Conservation (phyloP, 129 eudicot species). For the Flaveria brownii region DNA sequence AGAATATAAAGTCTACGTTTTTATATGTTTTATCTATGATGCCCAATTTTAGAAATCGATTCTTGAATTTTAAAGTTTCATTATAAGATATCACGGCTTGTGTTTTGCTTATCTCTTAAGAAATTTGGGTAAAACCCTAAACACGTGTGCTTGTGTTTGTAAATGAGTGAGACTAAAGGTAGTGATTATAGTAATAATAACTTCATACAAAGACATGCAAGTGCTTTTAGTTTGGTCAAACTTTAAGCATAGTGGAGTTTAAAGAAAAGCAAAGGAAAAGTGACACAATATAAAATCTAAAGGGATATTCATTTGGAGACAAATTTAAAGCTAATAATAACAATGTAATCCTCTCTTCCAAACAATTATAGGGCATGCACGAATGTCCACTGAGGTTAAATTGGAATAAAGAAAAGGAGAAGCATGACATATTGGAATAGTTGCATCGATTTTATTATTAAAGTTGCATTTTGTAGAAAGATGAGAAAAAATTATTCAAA, state of each 20-base stretch:
- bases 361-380: conserved; percentile 37
- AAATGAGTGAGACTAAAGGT: neutral
- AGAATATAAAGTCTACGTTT: no score
- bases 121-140: neutral
- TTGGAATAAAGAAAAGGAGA: neutral
- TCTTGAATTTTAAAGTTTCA: no score
- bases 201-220: conserved; percentile 40
- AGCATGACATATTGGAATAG: no score
- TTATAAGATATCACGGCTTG: no score
- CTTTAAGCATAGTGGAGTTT: conserved; percentile 24
- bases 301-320: conserved; percentile 25
- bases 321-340: conserved; percentile 45
- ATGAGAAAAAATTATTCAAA: neutral
- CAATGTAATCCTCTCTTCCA: conserved; percentile 36
- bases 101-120: no score
- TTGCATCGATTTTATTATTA: no score
- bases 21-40: no score
- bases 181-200: neutral
- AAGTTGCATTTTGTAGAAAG: neutral
- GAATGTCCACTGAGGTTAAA: conserved; percentile 44
- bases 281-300: neutral
- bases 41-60: no score
- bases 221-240: conserved; percentile 42
- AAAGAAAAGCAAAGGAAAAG: conserved; percentile 11
- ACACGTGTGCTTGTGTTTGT: conserved; percentile 25